Evolutionary conservation across 176 grass and related monocot genomes (phyloP), one percentile per base, ranked within the genome.

Genomic region (Themeda triandra): DNA sequence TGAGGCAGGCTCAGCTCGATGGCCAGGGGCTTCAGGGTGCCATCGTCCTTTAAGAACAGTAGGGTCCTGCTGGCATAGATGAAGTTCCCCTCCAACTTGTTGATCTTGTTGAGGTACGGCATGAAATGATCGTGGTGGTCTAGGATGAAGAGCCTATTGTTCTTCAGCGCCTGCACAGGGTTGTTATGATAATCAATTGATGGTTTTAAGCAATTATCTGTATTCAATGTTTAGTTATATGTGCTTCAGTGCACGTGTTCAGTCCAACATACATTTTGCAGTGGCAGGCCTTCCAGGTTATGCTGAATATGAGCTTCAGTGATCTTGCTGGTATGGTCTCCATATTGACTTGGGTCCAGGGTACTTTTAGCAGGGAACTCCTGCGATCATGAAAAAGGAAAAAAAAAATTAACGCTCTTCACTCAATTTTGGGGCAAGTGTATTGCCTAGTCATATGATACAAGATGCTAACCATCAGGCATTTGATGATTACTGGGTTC

Each of bases 111-210:
- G 15, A 98, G 80, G 85, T 87, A 92, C 5, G 96, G 96, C 71
- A 95, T 89, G 86, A 98, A 90, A 2, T 92, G 35, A 24, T 95
- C 96, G 42, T 98, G 96, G 85, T 95, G 96, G 66, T 98, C 96
- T 36, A 95, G 77, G 44, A 95, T 93, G 80, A 95, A 98, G 45
- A 98, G 91, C 79, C 63, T 89, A 15, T 93, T 92, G 10, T 8
- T 85, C 63, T 68, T 80, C 53, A 93, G 35, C n/a, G 96, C 93
- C 96, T 98, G 88, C 44, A 84, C 49, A 88, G 17, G 19, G 35
- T 78, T 84, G 58, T 59, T 37, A 76, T 29, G 14, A 8, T 8
- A 29, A 73, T 76, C 19, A 71, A 73, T 90, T n/a, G 31, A 71
- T n/a, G 51, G 45, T 69, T 68, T n/a, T 41, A 77, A 48, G 11